A percentile compares a stretch with the other conserved stretches of the same genome.
phyloP scores from a whole-genome alignment of 306 rosid genomes.

The Rosa multiflora region DNA sequence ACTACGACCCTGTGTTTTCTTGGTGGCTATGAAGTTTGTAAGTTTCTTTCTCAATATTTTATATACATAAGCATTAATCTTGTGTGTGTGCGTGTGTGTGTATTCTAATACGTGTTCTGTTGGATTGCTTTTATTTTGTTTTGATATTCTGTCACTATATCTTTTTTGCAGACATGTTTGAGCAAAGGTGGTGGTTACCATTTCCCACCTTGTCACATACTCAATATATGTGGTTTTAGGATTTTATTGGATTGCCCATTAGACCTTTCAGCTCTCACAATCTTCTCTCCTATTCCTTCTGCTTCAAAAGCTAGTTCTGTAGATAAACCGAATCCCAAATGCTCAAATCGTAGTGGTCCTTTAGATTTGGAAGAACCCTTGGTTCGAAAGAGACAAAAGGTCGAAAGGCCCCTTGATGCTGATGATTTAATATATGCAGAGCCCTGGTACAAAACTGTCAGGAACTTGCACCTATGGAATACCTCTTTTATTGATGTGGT shows the following conservation, averaged over 20 bases:
- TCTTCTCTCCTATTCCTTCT: constrained; percentile 71
- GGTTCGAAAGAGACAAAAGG: constrained; percentile 43
- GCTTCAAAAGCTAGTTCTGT: constrained; percentile 24
- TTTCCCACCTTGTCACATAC: constrained; percentile 79
- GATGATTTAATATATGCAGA: constrained; percentile 43
- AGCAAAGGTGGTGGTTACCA: constrained; percentile 73
- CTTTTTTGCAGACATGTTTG: constrained; percentile 53
- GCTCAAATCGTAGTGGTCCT: constrained; percentile 22
- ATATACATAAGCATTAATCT: neutral
- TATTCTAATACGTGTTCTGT: neutral
- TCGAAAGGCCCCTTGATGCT: constrained; percentile 44
- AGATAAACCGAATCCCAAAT: constrained; percentile 22
- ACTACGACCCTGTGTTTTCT: neutral
- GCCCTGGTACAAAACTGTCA: constrained; percentile 66
- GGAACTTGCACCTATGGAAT: constrained; percentile 60
- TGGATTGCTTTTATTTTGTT: neutral
- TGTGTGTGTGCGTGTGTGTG: neutral
- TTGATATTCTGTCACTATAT: neutral
- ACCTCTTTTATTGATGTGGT: constrained; percentile 61
- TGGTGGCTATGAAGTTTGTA: constrained; percentile 10
- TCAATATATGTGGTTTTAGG: constrained; percentile 64
- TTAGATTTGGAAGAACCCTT: constrained; percentile 20
- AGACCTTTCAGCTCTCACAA: constrained; percentile 71
- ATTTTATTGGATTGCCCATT: constrained; percentile 80
- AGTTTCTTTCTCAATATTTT: neutral